Conservation (phyloP, 441 rosid species). For the Syzygium malaccense region DNA sequence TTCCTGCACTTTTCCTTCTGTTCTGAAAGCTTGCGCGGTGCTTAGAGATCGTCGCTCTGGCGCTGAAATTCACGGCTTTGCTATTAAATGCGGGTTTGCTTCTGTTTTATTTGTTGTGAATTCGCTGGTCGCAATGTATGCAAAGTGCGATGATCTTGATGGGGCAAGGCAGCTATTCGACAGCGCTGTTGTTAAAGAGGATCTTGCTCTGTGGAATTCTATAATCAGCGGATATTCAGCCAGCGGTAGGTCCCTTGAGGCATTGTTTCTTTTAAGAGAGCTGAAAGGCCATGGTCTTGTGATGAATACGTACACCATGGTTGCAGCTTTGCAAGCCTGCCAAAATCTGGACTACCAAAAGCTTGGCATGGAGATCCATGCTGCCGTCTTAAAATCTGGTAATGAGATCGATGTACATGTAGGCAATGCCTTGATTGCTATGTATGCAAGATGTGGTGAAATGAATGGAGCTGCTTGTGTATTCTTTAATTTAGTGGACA, state of each 20-base stretch:
- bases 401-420: slow-evolving; percentile 27
- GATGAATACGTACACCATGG: slow-evolving; percentile 42
- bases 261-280: slow-evolving; percentile 50
- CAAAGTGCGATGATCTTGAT: slow-evolving; percentile 52
- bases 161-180: slow-evolving; percentile 62
- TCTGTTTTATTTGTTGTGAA: slow-evolving; percentile 44
- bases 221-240: slow-evolving; percentile 56
- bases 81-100: slow-evolving; percentile 37
- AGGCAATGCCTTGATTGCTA: slow-evolving; percentile 67
- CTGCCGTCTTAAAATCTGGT: slow-evolving; percentile 47
- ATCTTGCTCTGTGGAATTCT: slow-evolving; percentile 79
- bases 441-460: slow-evolving; percentile 57
- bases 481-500: slow-evolving; percentile 30
- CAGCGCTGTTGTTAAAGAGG: slow-evolving; percentile 30
- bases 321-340: slow-evolving; percentile 74
- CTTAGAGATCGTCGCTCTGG: slow-evolving; percentile 36
- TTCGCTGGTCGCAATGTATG: slow-evolving; percentile 75
- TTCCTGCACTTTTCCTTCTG: slow-evolving; percentile 49
- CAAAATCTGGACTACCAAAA: slow-evolving; percentile 34
- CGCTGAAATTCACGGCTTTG: slow-evolving; percentile 58
- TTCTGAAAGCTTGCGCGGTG: slow-evolving; percentile 52
- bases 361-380: slow-evolving; percentile 69
- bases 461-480: slow-evolving; percentile 33
- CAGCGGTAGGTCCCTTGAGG: slow-evolving; percentile 40
- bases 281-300: slow-evolving; percentile 44